Evolutionary conservation across 352 stramenopile species (phyloP).

Genomic region (Globisporangium iwayamae): DNA sequence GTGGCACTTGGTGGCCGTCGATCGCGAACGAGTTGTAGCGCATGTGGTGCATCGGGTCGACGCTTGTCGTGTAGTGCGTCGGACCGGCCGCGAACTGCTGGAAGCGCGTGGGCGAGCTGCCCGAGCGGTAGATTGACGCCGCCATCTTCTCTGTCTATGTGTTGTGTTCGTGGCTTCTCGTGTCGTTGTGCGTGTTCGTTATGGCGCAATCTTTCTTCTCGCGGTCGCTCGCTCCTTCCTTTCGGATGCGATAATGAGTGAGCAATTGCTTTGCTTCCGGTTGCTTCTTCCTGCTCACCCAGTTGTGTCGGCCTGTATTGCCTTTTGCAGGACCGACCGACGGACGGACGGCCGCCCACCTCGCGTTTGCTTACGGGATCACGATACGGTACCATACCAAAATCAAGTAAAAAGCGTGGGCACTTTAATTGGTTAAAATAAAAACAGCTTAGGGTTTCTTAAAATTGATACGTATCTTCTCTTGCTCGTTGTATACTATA

Average conservation of each 20-base stretch:
- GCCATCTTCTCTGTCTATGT: constrained; percentile 21
- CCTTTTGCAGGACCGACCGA: neutral
- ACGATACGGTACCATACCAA: neutral
- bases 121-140: constrained; percentile 63
- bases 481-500: no score
- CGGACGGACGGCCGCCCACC: neutral
- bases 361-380: neutral
- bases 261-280: neutral
- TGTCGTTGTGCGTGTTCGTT: neutral
- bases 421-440: no score
- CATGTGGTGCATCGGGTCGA: constrained; percentile 40
- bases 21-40: constrained; percentile 49
- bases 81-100: constrained; percentile 39
- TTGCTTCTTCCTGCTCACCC: neutral
- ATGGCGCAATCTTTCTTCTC: neutral
- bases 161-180: neutral
- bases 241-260: constrained; percentile 4
- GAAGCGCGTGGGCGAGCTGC: constrained; percentile 49
- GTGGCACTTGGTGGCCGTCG: constrained; percentile 40
- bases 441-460: no score
- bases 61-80: constrained; percentile 63
- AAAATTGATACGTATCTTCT: no score
- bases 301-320: neutral
- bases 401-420: neutral
- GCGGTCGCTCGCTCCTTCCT: constrained; percentile 1